Conservation (phyloP, 148 eudicot species). For the Chenopodium quinoa region DNA sequence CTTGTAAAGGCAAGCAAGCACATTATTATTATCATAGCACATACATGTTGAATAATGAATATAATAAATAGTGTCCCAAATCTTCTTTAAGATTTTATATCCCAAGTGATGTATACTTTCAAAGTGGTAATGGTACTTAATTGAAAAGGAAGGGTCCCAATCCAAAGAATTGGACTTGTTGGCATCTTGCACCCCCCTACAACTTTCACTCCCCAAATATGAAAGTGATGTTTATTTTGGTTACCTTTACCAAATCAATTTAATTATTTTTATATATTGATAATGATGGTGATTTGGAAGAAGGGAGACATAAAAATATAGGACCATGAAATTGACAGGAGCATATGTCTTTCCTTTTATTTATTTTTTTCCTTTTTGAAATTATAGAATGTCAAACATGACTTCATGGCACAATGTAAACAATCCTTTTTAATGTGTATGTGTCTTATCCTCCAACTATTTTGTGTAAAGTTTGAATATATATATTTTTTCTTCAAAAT, state of each 20-base stretch:
- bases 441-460: no score
- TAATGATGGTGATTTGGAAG: conserved; percentile 15
- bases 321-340: conserved; percentile 14
- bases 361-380: not conserved
- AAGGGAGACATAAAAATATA: conserved; percentile 1
- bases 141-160: conserved; percentile 8
- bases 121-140: conserved; percentile 3
- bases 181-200: not conserved
- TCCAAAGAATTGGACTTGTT: conserved; percentile 15
- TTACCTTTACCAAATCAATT: conserved; percentile 8
- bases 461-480: no score
- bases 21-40: not conserved
- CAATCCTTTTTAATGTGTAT: not conserved
- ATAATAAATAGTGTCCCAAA: not conserved
- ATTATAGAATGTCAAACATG: conserved; percentile 10
- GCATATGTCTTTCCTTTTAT: not conserved
- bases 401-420: conserved; percentile 7
- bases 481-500: no score
- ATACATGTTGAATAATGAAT: not conserved
- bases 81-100: not conserved
- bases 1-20: conserved; percentile 15
- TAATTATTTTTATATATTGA: not conserved
- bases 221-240: not conserved
- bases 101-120: not conserved
- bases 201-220: not conserved